Evolutionary conservation across 306 rosid species (phyloP), one percentile per base, ranked within the genome.

Genomic region (Macrotyloma uniflorum): DNA sequence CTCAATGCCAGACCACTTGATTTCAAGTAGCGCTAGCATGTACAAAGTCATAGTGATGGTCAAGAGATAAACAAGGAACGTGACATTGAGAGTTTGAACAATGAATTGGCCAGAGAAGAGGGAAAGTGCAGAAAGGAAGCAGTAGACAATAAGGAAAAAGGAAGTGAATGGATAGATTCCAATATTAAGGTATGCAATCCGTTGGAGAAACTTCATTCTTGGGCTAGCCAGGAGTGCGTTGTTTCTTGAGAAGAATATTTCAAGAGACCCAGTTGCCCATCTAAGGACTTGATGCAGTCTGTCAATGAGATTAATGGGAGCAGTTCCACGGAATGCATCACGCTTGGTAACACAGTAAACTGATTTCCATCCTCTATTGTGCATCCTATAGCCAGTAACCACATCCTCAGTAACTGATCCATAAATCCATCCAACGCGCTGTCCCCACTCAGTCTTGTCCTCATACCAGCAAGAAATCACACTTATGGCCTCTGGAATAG

Each of bases 401-500:
- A 94, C 98, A 82, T 94, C 98, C 78, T 94, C 98, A 26, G 98
- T 94, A 68, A 95, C 98, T 19, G 98, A 95, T 20, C 97, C 98
- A 2, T 94, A 94, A 83, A 94, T 94, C 98, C 98, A 95, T 73
- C 98, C 98, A 0, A 95, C 98, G 15, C 98, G 97, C 10, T 88
- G 84, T 16, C 98, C 98, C 98, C 98, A 95, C 79, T 95, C 98
- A 0, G 98, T 95, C 77, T 95, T 95, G 73, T 95, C 98, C 74
- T 95, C 98, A 14, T 95, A 95, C 98, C 98, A 95, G 67, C 98
- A 95, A 9, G 98, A 95, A 79, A 95, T 95, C 59, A 92, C 98
- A 81, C 93, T 91, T 59, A 95, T 92, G 20, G 98, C 98, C 79
- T 95, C 98, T 6, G 98, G 98, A 53, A 95, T 98, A 1, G 93